phyloP scores from a whole-genome alignment of 139 green algal species.

The Astrephomene gubernaculifera region DNA sequence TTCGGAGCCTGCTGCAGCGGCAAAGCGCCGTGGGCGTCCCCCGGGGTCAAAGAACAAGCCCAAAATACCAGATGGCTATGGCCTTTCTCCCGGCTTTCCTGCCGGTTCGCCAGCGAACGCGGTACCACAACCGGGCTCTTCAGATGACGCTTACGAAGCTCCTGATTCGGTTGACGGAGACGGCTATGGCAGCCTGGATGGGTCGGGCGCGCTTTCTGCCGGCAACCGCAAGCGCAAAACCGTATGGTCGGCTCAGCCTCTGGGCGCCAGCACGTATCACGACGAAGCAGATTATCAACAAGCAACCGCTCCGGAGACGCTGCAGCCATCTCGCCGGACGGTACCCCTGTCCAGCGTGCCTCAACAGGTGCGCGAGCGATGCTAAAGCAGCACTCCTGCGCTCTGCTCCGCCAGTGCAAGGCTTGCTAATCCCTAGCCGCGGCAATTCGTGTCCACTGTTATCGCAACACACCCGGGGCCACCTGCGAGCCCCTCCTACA shows the following conservation, averaged over 20 bases:
- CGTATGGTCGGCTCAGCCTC: background rate
- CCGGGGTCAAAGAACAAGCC: slow-evolving; percentile 12
- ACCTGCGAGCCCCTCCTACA: background rate
- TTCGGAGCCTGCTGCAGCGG: too few relatives aligned
- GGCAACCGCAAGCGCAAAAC: slow-evolving; percentile 22
- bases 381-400: background rate
- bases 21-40: slow-evolving; percentile 5
- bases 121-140: background rate
- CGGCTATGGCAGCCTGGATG: background rate
- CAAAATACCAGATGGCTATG: background rate
- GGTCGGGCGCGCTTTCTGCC: background rate
- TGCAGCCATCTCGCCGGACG: background rate
- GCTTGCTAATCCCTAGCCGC: background rate
- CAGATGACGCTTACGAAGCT: background rate
- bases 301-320: background rate
- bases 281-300: background rate
- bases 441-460: background rate
- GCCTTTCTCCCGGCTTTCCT: background rate
- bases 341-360: background rate
- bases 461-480: background rate
- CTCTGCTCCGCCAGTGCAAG: background rate
- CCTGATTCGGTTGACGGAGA: background rate
- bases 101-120: background rate
- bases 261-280: background rate
- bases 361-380: background rate